phyloP scores from a whole-genome alignment of 441 rosid genomes.

The Heliophila coronopifolia region DNA sequence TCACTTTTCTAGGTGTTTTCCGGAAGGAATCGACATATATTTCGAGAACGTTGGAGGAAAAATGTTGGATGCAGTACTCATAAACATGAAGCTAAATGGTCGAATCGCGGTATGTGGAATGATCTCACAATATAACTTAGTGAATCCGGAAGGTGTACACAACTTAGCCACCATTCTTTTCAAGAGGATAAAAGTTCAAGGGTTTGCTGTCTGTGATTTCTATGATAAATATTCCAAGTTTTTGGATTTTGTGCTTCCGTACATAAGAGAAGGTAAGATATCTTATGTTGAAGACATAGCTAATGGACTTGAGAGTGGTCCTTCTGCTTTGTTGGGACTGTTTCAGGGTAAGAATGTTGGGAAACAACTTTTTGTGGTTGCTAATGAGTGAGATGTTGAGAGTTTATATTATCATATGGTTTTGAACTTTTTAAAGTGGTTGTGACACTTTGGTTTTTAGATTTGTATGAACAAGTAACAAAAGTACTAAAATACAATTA shows the following conservation, averaged over 20 bases:
- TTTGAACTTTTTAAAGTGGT: not conserved
- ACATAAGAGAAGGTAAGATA: slow-evolving; percentile 17
- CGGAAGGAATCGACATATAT: slow-evolving; percentile 65
- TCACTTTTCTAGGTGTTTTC: no score
- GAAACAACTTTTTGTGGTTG: slow-evolving; percentile 19
- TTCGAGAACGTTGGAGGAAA: slow-evolving; percentile 79
- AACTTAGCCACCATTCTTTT: slow-evolving; percentile 24
- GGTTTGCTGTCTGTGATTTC: slow-evolving; percentile 15
- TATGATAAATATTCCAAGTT: slow-evolving; percentile 15
- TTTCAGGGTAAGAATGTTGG: slow-evolving; percentile 26
- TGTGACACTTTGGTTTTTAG: not conserved
- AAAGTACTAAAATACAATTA: no score
- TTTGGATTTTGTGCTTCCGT: slow-evolving; percentile 28
- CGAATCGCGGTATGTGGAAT: slow-evolving; percentile 35
- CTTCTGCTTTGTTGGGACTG: slow-evolving; percentile 22
- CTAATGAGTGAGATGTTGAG: slow-evolving; percentile 9
- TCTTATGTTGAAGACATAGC: slow-evolving; percentile 20
- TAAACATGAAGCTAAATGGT: slow-evolving; percentile 44
- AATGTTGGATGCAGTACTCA: slow-evolving; percentile 61
- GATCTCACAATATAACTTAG: slow-evolving; percentile 25
- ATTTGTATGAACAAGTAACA: not conserved
- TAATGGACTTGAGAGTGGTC: slow-evolving; percentile 24
- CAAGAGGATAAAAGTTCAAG: slow-evolving; percentile 22
- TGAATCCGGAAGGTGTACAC: slow-evolving; percentile 23
- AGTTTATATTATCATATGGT: not conserved